Evolutionary conservation across 129 eudicot species (phyloP), one percentile per base, ranked within the genome.

Genomic region (Flaveria robusta): DNA sequence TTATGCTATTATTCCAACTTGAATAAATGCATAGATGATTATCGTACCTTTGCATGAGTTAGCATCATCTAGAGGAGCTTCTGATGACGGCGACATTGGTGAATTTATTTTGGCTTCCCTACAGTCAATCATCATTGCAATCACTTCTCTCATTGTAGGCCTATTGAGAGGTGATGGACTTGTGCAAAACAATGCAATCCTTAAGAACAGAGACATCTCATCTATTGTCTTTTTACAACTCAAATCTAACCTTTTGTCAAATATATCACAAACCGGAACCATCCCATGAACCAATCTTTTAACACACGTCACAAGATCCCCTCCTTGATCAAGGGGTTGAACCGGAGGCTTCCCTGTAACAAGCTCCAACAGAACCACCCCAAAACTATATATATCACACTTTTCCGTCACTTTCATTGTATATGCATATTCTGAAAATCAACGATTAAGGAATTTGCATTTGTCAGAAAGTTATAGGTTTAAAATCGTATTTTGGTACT

Each of bases 391-490:
- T 82, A 90, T 83, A 59, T 93, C 97, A 16, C 97, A 90, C 80
- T 93, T 93, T 75, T 93, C 97, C 10, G 97, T 88, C 75, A 93
- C 91, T 82, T 93, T 93, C 97, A 93, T 90, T 31, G 98, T 93
- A 84, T 93, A 93, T 0, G 98, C 98, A 55, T 93, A 93, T 70
- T 93, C 98, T 93, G 91, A 45, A 81, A 86, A 16, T 24, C n/a
- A 66, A 52, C 39, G 70, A 14, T 24, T 26, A 72, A 74, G 56
- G 34, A 82, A 31, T 4, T 19, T 47, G 9, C 13, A 46, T 39
- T 51, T 18, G 70, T 43, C 6, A 78, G 79, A 62, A 31, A 26
- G n/a, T 55, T 69, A 4, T n/a, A 42, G 27, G 22, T 54, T 23
- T 49, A n/a, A 27, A n/a, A 49, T 19, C 11, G 20, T 51, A 24